Base-by-base conservation (phyloP, 2,329 filamentous ascomycete species). In the Celoporthe dispersa region DNA sequence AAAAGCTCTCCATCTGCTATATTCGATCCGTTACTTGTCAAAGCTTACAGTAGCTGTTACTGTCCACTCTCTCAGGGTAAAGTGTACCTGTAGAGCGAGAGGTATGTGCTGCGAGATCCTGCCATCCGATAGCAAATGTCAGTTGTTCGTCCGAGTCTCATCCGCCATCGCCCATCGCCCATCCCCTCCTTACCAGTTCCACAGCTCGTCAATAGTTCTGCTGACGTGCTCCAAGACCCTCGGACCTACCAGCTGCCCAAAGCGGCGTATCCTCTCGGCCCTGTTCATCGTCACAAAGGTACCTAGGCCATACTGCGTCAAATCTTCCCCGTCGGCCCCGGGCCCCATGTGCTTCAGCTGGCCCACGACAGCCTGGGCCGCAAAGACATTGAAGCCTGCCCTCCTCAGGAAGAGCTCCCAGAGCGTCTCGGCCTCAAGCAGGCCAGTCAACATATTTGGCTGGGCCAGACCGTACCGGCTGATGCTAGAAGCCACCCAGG, bases 331-430 rank as follows among this genome's bases (percentile, higher is more conserved):
- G 33, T 68, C 62, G 1, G 66, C 14, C 39, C 71, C 48, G 19
- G 71, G 74, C 25, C 76, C 75, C 8, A 79, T 79, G 8, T 74
- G 74, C 73, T 83, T 84, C 16, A 89, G 69, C n/a, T 78, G 77
- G 0, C 80, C 81, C 44, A 92, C 79, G 1, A 93, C 81, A 12
- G 83, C 82, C 76, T 94, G 91, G 2, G 92, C 92, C 2, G 91
- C 91, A 76, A 88, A 93, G 0, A 87, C 85, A 78, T 94, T 94
- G 76, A 94, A 78, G 0, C 92, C 92, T 1, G 86, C 84, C 33
- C 84, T 82, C 19, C 91, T 84, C 33, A 94, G 81, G 72, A 92
- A 91, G 12, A 88, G 61, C 77, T 94, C 92, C 89, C 89, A 92
- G 44, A 82, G 77, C 0, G 89, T 90, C 78, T 93, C 91, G 0